phyloP scores from a whole-genome alignment of 192 early-diverging fungal species.

The Backusella tuberculispora region DNA sequence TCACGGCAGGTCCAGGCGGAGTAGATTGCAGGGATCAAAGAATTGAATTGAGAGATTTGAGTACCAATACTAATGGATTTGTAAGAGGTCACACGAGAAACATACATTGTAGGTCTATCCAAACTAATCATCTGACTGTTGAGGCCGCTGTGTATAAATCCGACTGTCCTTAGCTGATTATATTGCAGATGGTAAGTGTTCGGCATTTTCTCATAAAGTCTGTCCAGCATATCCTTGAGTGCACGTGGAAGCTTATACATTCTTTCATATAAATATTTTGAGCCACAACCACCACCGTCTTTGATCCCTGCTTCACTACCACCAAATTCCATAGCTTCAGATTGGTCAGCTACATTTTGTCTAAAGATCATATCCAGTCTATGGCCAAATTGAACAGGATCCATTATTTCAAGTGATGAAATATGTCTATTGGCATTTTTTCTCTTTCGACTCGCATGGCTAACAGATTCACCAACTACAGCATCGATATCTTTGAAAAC shows the following conservation, averaged over 20 bases:
- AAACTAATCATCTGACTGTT: conserved; percentile 12
- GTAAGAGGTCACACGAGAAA: conserved; percentile 12
- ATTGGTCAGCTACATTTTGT: conserved; percentile 11
- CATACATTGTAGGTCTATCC: conserved; percentile 14
- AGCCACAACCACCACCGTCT: conserved; percentile 8
- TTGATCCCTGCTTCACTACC: conserved; percentile 14
- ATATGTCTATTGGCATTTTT: conserved; percentile 7
- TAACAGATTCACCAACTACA: conserved; percentile 11
- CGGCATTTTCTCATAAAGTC: conserved; percentile 12
- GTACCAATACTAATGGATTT: conserved; percentile 14
- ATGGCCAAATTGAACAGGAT: conserved; percentile 14
- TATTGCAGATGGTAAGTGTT: conserved; percentile 9
- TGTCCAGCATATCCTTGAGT: conserved; percentile 14
- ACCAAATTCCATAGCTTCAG: conserved; percentile 14
- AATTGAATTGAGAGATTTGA: conserved; percentile 9
- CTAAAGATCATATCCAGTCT: conserved; percentile 14
- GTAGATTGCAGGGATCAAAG: not conserved
- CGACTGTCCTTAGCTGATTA: conserved; percentile 10
- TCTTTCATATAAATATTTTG: conserved; percentile 15
- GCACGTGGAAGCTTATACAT: conserved; percentile 8
- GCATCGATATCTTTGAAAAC: conserved; percentile 14
- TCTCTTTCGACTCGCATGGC: conserved; percentile 11
- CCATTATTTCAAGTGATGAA: conserved; percentile 12
- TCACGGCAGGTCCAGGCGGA: not conserved
- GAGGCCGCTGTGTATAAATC: conserved; percentile 12